These are phyloP conservation scores for Sporisorium reilianum DNA, from an alignment of 1,284 basidiomycete species.

Conservation along the genomic window DNA sequence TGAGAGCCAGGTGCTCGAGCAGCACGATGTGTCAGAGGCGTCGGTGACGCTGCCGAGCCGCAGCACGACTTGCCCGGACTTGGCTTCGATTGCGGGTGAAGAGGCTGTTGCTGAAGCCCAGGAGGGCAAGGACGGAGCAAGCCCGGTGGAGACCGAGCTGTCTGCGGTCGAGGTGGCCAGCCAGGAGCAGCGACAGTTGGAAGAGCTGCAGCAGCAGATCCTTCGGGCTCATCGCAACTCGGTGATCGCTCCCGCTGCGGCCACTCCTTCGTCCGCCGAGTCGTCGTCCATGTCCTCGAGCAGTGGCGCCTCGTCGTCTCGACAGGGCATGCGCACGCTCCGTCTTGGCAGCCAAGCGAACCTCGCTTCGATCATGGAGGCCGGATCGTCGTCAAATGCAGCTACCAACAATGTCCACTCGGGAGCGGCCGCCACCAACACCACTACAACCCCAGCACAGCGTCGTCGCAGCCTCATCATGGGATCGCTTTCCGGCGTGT, in stretches of 20 bases:
- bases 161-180: slow-evolving; percentile 10
- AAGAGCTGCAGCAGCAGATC: slow-evolving; percentile 41
- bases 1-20: slow-evolving; percentile 22
- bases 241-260: slow-evolving; percentile 19
- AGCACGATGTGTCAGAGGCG: background rate
- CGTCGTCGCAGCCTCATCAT: slow-evolving; percentile 50
- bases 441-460: slow-evolving; percentile 23
- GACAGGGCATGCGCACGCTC: slow-evolving; percentile 60
- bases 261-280: slow-evolving; percentile 7
- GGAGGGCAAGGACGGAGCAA: background rate
- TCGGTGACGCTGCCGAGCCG: slow-evolving; percentile 21
- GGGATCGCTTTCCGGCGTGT: slow-evolving; percentile 16
- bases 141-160: slow-evolving; percentile 1
- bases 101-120: background rate
- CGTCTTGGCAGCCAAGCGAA: slow-evolving; percentile 55
- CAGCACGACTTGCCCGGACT: slow-evolving; percentile 38
- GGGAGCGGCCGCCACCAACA: slow-evolving; percentile 12
- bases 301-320: slow-evolving; percentile 26
- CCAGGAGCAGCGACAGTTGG: slow-evolving; percentile 39
- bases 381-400: slow-evolving; percentile 10
- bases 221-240: slow-evolving; percentile 45
- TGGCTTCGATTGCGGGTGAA: slow-evolving; percentile 5
- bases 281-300: slow-evolving; percentile 18
- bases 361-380: slow-evolving; percentile 40
- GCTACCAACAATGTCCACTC: too few relatives aligned